Evolutionary conservation across 176 grass and related monocot species (phyloP).

Genomic region (Miscanthus lutarioriparius): DNA sequence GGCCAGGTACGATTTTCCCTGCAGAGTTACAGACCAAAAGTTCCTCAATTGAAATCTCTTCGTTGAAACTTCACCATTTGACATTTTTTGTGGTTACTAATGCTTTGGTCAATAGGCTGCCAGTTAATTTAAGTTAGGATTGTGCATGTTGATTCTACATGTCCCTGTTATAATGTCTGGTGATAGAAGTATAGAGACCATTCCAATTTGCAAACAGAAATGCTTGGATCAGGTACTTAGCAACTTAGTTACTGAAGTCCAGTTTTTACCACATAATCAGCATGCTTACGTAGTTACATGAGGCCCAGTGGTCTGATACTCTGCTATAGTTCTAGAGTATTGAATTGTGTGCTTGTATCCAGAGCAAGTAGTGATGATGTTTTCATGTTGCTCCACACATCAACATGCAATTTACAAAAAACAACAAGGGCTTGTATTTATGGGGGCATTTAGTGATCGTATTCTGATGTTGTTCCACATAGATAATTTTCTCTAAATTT

Average conservation of each 20-base stretch:
- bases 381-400: neutral
- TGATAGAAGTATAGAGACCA: neutral
- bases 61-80: neutral
- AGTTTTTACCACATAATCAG: neutral
- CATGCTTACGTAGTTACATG: neutral
- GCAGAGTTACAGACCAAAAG: neutral
- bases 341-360: neutral
- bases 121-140: neutral
- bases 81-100: neutral
- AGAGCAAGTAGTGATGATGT: neutral
- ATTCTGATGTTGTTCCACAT: neutral
- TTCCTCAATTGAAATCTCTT: neutral
- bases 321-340: constrained; percentile 4
- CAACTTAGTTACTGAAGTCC: neutral
- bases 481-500: neutral
- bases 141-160: neutral
- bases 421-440: neutral
- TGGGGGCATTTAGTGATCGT: neutral
- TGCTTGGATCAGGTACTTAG: neutral
- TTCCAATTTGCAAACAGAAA: neutral
- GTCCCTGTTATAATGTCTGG: neutral
- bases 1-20: constrained; percentile 74
- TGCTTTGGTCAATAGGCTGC: neutral
- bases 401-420: neutral
- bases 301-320: neutral